A percentile compares a stretch with the other conserved stretches of the same genome.
These are phyloP conservation scores for Trypethelium eluteriae DNA, from an alignment of 495 filamentous ascomycete species.

Conservation along the genomic window DNA sequence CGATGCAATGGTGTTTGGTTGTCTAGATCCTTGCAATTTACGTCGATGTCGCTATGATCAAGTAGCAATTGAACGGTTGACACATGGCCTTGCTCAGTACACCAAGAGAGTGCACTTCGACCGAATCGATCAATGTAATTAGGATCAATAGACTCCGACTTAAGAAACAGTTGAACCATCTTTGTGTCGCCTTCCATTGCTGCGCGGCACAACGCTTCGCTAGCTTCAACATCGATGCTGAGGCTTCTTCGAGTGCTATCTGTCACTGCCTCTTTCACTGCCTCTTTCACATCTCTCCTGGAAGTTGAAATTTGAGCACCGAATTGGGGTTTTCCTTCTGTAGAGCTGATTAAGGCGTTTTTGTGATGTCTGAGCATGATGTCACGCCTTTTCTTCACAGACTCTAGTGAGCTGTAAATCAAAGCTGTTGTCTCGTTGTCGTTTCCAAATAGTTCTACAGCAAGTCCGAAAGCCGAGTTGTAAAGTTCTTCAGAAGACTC, in stretches of 20 bases:
- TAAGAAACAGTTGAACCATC: not conserved
- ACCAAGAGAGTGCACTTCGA: not conserved
- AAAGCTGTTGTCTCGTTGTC: not conserved
- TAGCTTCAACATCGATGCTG: not conserved
- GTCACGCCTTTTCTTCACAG: not conserved
- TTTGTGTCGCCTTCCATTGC: constrained; percentile 6
- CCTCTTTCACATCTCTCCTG: not conserved
- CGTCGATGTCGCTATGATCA: not conserved
- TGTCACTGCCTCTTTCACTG: not conserved
- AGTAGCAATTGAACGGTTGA: constrained; percentile 3
- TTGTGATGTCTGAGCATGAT: constrained; percentile 1
- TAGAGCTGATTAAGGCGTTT: not conserved
- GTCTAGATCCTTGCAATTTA: not conserved
- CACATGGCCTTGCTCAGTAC: not conserved
- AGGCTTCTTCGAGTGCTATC: not conserved
- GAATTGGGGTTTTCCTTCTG: not conserved
- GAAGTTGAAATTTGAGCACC: not conserved
- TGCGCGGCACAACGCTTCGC: not conserved
- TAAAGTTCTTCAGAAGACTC: not conserved
- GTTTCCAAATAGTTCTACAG: not conserved
- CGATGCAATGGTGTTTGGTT: not conserved
- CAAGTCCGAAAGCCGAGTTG: not conserved
- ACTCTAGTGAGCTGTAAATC: not conserved
- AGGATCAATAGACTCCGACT: not conserved
- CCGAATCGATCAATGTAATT: not conserved